These are phyloP conservation scores for Turritis glabra DNA, from an alignment of 345 rosid species.

Conservation along the genomic window DNA sequence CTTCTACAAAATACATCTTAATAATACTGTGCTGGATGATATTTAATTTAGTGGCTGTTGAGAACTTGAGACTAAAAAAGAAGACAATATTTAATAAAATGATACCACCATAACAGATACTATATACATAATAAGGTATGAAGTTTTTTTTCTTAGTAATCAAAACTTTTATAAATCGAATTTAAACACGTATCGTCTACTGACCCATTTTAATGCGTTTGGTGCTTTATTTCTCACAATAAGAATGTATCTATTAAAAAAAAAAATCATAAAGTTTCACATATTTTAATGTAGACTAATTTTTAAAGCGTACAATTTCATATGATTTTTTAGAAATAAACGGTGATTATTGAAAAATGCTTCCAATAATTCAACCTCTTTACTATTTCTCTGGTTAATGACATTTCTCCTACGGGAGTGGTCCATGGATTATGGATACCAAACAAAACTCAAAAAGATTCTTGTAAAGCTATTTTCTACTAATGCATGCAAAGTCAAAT, in stretches of 20 bases:
- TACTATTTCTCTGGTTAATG: background rate
- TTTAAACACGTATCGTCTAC: background rate
- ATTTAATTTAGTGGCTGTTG: background rate
- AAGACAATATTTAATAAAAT: no score
- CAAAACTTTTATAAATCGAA: background rate
- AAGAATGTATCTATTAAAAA: no score
- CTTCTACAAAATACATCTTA: background rate
- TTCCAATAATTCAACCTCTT: background rate
- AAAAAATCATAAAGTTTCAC: background rate
- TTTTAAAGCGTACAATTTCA: background rate
- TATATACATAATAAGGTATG: no score
- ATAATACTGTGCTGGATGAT: no score
- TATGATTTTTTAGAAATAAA: no score
- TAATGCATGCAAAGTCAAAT: slow-evolving; percentile 42
- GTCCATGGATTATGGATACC: slow-evolving; percentile 29
- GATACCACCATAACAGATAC: no score
- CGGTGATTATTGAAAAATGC: background rate
- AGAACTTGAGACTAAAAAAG: background rate
- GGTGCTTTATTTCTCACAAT: no score
- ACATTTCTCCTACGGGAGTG: slow-evolving; percentile 1
- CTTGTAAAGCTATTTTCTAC: slow-evolving; percentile 29
- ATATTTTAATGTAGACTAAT: background rate
- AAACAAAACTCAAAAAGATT: slow-evolving; percentile 21
- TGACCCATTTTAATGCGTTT: background rate
- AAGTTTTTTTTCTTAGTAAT: no score